phyloP scores from a whole-genome alignment of 2,329 filamentous ascomycete species.

The Alternaria metachromatica region DNA sequence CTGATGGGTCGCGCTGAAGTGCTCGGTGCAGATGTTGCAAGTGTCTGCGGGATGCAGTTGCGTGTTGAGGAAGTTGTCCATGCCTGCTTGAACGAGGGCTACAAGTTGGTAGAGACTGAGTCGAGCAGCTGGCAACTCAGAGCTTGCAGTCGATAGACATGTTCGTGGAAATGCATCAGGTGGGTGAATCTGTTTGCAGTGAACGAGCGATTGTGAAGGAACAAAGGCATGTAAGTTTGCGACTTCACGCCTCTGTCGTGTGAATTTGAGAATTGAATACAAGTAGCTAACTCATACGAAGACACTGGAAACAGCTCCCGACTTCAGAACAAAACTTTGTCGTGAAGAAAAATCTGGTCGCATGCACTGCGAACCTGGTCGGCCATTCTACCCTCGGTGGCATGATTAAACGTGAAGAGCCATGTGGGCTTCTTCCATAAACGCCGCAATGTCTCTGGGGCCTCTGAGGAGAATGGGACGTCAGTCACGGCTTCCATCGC shows the following conservation, averaged over 20 bases:
- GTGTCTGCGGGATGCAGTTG: conserved; percentile 34
- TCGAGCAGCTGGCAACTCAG: background rate
- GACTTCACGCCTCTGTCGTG: background rate
- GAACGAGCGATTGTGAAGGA: background rate
- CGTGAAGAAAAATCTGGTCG: background rate
- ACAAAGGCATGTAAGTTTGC: background rate
- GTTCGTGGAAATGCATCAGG: background rate
- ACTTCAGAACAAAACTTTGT: background rate
- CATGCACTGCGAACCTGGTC: background rate
- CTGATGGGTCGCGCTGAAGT: conserved; percentile 30
- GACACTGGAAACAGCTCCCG: background rate
- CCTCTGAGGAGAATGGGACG: background rate
- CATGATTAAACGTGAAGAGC: background rate
- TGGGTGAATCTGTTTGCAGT: background rate
- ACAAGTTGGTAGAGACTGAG: background rate
- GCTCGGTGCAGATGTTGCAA: conserved; percentile 38
- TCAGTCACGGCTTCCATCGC: conserved; percentile 57
- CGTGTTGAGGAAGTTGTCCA: conserved; percentile 36
- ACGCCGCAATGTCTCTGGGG: background rate
- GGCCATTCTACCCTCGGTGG: background rate
- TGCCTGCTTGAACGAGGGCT: conserved; percentile 1
- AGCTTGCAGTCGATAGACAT: background rate
- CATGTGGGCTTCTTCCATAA: background rate
- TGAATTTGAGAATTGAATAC: background rate
- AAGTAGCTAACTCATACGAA: background rate